These are phyloP conservation scores for Phyllosticta citribraziliensis DNA, from an alignment of 2,329 filamentous ascomycete genomes.

Conservation along the genomic window DNA sequence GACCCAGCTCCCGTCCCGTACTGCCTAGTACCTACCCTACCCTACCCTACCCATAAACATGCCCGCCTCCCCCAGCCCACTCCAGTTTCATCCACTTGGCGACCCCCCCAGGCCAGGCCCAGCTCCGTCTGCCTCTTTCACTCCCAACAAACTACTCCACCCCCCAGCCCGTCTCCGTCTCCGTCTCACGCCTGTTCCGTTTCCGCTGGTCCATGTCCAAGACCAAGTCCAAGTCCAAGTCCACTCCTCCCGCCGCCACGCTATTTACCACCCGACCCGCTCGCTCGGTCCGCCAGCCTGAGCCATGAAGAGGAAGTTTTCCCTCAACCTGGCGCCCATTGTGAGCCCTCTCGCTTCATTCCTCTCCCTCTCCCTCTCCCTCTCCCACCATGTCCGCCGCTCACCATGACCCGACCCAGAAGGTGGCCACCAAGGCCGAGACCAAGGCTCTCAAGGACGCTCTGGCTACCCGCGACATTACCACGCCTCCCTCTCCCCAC, in stretches of 20 bases:
- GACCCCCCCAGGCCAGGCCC: background rate
- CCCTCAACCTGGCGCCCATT: constrained; percentile 33
- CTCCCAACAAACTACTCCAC: background rate
- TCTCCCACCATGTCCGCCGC: constrained; percentile 4
- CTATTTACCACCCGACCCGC: background rate
- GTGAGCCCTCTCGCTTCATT: constrained; percentile 15
- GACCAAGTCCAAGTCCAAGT: background rate
- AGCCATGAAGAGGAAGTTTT: constrained; percentile 36
- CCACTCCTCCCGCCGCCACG: background rate
- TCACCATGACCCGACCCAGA: constrained; percentile 20
- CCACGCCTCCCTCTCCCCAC: constrained; percentile 30
- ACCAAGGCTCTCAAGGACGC: constrained; percentile 18
- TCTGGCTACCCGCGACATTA: constrained; percentile 21
- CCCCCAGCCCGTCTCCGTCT: background rate
- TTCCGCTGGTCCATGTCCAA: background rate
- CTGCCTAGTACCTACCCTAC: too few relatives aligned
- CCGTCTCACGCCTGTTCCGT: background rate
- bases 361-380: background rate
- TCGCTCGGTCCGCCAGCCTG: background rate
- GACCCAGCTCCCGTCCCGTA: background rate
- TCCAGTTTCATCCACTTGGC: background rate
- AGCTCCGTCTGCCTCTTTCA: background rate
- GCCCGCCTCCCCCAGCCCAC: background rate
- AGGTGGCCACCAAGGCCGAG: constrained; percentile 24
- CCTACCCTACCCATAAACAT: background rate